Evolutionary conservation across 2,329 filamentous ascomycete genomes (phyloP).

Genomic region (Sordariomycetes sp.): DNA sequence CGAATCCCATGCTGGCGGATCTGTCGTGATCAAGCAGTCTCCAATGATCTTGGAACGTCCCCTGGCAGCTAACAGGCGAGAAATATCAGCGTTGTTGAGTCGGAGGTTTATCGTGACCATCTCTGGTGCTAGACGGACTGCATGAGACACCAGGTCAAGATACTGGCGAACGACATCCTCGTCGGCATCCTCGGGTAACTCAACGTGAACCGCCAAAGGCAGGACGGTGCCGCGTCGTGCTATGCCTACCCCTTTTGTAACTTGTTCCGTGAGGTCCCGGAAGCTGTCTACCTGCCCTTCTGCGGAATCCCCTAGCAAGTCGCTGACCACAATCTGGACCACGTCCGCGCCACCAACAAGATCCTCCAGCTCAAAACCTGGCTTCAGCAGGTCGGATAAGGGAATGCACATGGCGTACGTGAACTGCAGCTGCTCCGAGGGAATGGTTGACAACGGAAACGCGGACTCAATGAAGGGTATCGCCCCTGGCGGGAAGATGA

Average conservation of each 20-base stretch:
- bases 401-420: slow-evolving; percentile 60
- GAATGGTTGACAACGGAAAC: slow-evolving; percentile 54
- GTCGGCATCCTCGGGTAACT: slow-evolving; percentile 14
- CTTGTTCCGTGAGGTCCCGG: slow-evolving; percentile 31
- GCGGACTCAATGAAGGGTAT: slow-evolving; percentile 53
- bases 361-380: slow-evolving; percentile 50
- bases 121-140: slow-evolving; percentile 36
- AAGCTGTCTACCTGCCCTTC: slow-evolving; percentile 7
- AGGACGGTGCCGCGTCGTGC: slow-evolving; percentile 54
- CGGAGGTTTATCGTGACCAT: slow-evolving; percentile 54
- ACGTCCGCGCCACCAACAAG: slow-evolving; percentile 59
- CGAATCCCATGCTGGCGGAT: slow-evolving; percentile 45
- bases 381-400: slow-evolving; percentile 44
- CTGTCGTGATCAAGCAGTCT: slow-evolving; percentile 32
- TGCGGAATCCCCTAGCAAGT: slow-evolving; percentile 14
- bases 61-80: slow-evolving; percentile 37
- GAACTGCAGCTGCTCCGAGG: slow-evolving; percentile 50
- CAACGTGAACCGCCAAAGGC: slow-evolving; percentile 46
- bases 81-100: slow-evolving; percentile 40
- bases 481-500: slow-evolving; percentile 44
- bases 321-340: slow-evolving; percentile 50
- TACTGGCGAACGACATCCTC: slow-evolving; percentile 27
- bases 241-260: slow-evolving; percentile 50
- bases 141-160: slow-evolving; percentile 47
- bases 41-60: slow-evolving; percentile 55